These are phyloP conservation scores for Spergularia azorica DNA, from an alignment of 179 eudicot species.

Conservation along the genomic window DNA sequence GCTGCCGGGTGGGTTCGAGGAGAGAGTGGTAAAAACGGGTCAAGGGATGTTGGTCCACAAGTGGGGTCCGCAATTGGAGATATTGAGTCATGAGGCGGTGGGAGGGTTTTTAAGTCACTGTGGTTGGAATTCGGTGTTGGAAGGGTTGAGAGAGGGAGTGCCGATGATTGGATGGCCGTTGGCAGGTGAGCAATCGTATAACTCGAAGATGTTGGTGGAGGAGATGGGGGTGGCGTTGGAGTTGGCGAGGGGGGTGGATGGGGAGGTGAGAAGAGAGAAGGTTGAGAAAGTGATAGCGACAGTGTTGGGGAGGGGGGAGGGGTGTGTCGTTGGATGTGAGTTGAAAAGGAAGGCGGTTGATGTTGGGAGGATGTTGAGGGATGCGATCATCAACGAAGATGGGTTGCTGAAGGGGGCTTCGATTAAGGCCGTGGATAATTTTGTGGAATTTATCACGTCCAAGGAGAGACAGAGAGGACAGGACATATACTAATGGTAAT, in stretches of 20 bases:
- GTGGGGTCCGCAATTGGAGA: constrained; percentile 90
- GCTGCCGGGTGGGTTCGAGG: constrained; percentile 75
- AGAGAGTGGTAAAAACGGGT: constrained; percentile 30
- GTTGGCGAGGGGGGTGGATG: constrained; percentile 57
- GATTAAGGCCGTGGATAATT: constrained; percentile 35
- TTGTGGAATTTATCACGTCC: constrained; percentile 25
- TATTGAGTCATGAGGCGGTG: constrained; percentile 55
- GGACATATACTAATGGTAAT: no score
- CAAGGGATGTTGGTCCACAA: constrained; percentile 58
- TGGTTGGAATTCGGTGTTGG: constrained; percentile 83
- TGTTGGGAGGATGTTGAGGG: constrained; percentile 43
- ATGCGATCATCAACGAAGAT: constrained; percentile 32
- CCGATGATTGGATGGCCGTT: constrained; percentile 90
- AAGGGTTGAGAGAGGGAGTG: constrained; percentile 76
- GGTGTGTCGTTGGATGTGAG: constrained; percentile 36
- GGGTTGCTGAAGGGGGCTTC: constrained; percentile 57
- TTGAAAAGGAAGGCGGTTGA: constrained; percentile 59
- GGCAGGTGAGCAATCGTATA: constrained; percentile 85
- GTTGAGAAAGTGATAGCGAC: constrained; percentile 51
- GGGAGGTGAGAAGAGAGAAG: constrained; percentile 38
- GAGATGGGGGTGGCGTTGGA: constrained; percentile 83
- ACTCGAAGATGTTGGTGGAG: constrained; percentile 77
- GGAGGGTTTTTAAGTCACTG: constrained; percentile 84
- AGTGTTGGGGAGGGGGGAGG: constrained; percentile 50
- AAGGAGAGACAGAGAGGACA: no score